Percentiles rank a stretch among this genome's conserved stretches.
Evolutionary conservation across 331 rosid genomes (phyloP).

Genomic region (Rosa hybrid): DNA sequence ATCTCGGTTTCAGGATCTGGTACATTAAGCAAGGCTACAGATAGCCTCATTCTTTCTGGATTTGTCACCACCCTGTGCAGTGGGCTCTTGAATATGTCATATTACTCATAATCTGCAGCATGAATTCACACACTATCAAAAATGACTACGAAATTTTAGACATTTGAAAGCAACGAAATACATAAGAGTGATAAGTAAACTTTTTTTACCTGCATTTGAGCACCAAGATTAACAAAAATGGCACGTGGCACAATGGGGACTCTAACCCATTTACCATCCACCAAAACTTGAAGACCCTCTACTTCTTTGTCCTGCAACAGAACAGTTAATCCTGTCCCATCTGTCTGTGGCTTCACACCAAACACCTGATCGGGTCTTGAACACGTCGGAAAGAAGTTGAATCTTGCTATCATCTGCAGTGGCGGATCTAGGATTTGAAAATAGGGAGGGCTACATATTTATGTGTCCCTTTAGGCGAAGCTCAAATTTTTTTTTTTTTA

Average conservation of each 20-base stretch:
- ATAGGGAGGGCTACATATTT: too few species aligned
- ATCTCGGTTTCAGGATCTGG: constrained; percentile 40
- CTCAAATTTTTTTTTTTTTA: too few species aligned
- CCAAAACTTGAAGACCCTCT: background rate
- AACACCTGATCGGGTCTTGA: too few species aligned
- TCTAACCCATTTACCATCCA: background rate
- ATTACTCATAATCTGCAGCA: constrained; percentile 40
- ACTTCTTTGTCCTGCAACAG: background rate
- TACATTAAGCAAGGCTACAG: constrained; percentile 40
- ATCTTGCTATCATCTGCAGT: too few species aligned
- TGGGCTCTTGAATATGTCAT: constrained; percentile 45
- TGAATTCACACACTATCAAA: background rate
- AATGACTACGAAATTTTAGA: background rate
- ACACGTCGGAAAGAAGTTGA: too few species aligned
- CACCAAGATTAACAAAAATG: background rate
- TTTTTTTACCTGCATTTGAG: background rate
- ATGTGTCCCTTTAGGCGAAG: too few species aligned
- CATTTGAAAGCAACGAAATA: background rate
- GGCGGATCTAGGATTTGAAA: too few species aligned
- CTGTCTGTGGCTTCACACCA: background rate
- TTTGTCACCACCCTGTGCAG: constrained; percentile 50
- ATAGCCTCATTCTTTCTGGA: constrained; percentile 37
- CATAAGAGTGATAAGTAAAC: background rate
- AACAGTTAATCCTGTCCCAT: background rate
- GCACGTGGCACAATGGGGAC: background rate